Conservation (phyloP, 768 basidiomycete genomes). For the Hericium coralloides region DNA sequence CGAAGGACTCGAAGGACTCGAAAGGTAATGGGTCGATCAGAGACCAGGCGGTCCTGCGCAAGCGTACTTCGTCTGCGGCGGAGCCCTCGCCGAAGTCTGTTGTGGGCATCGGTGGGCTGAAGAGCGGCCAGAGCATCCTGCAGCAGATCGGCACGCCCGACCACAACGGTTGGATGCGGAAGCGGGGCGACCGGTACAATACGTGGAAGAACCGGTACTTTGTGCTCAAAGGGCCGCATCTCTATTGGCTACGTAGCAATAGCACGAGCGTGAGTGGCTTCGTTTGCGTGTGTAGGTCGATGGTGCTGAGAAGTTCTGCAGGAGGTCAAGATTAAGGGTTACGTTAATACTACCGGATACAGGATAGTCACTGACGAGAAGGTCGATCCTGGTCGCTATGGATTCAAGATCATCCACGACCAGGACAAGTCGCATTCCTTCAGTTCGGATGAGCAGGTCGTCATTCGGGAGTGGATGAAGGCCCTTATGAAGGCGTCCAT, state of each 20-base stretch:
- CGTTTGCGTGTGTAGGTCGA: not conserved
- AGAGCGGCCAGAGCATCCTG: constrained; percentile 60
- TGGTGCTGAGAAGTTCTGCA: constrained; percentile 20
- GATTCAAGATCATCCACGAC: constrained; percentile 90
- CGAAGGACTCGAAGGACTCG: constrained; percentile 12
- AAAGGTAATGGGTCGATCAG: constrained; percentile 17
- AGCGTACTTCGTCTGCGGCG: constrained; percentile 34
- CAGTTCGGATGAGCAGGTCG: constrained; percentile 78
- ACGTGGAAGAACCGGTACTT: constrained; percentile 90
- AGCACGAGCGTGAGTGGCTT: constrained; percentile 37
- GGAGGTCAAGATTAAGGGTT: constrained; percentile 96
- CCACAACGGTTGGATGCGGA: constrained; percentile 90
- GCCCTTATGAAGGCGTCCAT: constrained; percentile 99
- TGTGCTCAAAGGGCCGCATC: constrained; percentile 82
- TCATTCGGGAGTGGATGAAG: constrained; percentile 99
- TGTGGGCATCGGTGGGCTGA: constrained; percentile 11
- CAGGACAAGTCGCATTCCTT: constrained; percentile 83
- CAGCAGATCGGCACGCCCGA: constrained; percentile 90
- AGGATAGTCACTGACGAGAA: constrained; percentile 91
- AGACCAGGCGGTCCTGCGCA: constrained; percentile 40
- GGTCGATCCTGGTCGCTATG: constrained; percentile 86
- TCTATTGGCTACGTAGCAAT: constrained; percentile 81
- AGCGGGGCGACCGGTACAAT: constrained; percentile 90
- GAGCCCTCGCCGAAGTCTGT: not conserved
- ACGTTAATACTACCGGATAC: constrained; percentile 86